A percentile compares a stretch with the other conserved stretches of the same genome.
phyloP scores from a whole-genome alignment of 345 rosid species.

The Bretschneidera sinensis region DNA sequence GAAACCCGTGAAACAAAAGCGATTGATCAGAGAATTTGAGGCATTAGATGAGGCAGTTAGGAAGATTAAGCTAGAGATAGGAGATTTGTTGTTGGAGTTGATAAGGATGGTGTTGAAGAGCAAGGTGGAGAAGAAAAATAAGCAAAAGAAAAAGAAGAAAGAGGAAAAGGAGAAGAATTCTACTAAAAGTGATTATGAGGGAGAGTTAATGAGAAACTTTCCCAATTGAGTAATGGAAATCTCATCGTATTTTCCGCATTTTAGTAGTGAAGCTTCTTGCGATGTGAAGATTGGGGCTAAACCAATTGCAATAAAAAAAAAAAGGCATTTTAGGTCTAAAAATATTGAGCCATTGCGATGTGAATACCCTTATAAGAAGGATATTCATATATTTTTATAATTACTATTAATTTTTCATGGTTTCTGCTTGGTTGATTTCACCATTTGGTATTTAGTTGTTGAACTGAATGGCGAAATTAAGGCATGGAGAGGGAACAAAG shows the following conservation, averaged over 20 bases:
- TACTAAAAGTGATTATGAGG: conserved; percentile 34
- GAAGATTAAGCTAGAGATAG: conserved; percentile 59
- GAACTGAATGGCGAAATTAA: no score
- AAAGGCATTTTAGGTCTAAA: conserved; percentile 75
- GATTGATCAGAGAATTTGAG: conserved; percentile 37
- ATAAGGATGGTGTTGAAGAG: conserved; percentile 78
- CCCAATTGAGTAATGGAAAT: conserved; percentile 94
- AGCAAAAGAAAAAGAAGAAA: conserved; percentile 24
- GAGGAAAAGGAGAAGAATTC: conserved; percentile 21
- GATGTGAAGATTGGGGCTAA: conserved; percentile 64
- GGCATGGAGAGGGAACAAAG: no score
- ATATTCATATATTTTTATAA: no score
- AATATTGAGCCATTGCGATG: conserved; percentile 75
- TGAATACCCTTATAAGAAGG: no score
- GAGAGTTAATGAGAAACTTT: conserved; percentile 64
- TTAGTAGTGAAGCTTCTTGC: conserved; percentile 42
- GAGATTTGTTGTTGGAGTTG: conserved; percentile 64
- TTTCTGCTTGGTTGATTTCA: no score
- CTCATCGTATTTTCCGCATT: conserved; percentile 42
- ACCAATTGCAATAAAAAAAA: conserved; percentile 26
- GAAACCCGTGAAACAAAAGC: conserved; percentile 30
- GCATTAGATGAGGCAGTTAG: conserved; percentile 41
- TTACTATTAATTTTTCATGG: no score
- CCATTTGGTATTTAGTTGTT: no score
- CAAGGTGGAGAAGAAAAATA: conserved; percentile 65